Evolutionary conservation across 2,329 filamentous ascomycete genomes (phyloP), one percentile per base, ranked within the genome.

Genomic region (Colletotrichum gigasporum): DNA sequence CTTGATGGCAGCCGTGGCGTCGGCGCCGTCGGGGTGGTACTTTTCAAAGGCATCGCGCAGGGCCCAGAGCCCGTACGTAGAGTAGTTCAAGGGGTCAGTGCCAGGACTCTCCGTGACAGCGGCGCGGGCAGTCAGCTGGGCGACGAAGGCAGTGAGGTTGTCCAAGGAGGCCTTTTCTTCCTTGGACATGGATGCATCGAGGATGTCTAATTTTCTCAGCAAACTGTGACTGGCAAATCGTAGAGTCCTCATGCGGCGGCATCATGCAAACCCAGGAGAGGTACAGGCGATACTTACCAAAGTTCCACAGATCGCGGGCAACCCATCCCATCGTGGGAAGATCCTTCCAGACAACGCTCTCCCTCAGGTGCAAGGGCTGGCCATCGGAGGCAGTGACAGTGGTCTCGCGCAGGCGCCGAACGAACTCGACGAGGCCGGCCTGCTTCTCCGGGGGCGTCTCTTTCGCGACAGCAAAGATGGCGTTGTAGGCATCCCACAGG

Each of bases 11-110:
- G 55, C 53, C n/a, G 10, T 26, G 24, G 1, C 26, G 50, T 53
- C 53, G 0, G 47, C 22, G 14, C 22, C 52, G 5, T 39, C 35
- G 14, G 67, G 37, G 3, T 61, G 52, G 5, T 54, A 42, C 35
- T 68, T 66, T 50, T 76, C 74, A 16, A 74, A 70, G 3, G 71
- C 72, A 2, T 54, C 55, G n/a, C 74, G 67, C 51, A 75, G 41
- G 3, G 66, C 60, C 74, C 74, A 75, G 10, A 76, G 64, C 7
- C 64, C 72, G 28, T 67, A 74, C 20, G 71, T 41, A 8, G 73
- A 71, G 63, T 69, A 73, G 52, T 75, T 70, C 16, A 72, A 65
- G 3, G 68, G 66, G 41, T 62, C 55, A 8, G 52, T 22, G 41
- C 41, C 41, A 0, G 14, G 37, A 16, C 22, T 44, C 44, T 52